Evolutionary conservation across 1,284 basidiomycete genomes (phyloP).

Genomic region (Ganoderma leucocontextum): DNA sequence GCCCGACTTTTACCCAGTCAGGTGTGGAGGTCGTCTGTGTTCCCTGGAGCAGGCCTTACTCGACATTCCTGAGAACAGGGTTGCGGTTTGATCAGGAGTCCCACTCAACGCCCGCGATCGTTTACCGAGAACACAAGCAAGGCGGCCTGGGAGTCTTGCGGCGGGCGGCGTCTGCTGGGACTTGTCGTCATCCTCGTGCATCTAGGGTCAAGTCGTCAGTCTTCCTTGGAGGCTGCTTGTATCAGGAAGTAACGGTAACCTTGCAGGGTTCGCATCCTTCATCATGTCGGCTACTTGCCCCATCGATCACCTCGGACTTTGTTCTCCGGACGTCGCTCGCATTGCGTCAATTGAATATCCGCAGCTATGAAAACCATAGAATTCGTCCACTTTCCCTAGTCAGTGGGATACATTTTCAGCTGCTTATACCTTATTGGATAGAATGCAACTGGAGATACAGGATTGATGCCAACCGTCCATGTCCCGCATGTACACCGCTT

Average conservation of each 20-base stretch:
- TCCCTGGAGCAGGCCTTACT: background rate
- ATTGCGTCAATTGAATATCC: background rate
- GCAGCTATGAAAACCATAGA: background rate
- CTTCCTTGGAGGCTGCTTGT: background rate
- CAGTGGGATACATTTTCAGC: background rate
- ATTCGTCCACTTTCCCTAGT: background rate
- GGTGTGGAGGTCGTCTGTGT: background rate
- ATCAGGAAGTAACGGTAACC: background rate
- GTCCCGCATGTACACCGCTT: background rate
- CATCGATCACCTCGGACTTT: background rate
- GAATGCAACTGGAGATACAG: background rate
- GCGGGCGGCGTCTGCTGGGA: no score
- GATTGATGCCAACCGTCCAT: slow-evolving; percentile 1
- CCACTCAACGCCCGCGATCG: slow-evolving; percentile 1
- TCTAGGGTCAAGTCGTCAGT: background rate
- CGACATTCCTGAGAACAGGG: slow-evolving; percentile 15
- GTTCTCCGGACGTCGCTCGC: background rate
- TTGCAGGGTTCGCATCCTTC: background rate
- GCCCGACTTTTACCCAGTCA: background rate
- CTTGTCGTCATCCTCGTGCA: background rate
- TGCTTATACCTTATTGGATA: slow-evolving; percentile 6
- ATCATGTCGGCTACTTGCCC: background rate
- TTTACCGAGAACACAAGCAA: background rate
- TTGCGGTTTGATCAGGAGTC: slow-evolving; percentile 8
- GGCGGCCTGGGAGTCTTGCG: background rate